Evolutionary conservation across 352 stramenopile genomes (phyloP), one percentile per base, ranked within the genome.

Genomic region (Phytophthora chlamydospora): DNA sequence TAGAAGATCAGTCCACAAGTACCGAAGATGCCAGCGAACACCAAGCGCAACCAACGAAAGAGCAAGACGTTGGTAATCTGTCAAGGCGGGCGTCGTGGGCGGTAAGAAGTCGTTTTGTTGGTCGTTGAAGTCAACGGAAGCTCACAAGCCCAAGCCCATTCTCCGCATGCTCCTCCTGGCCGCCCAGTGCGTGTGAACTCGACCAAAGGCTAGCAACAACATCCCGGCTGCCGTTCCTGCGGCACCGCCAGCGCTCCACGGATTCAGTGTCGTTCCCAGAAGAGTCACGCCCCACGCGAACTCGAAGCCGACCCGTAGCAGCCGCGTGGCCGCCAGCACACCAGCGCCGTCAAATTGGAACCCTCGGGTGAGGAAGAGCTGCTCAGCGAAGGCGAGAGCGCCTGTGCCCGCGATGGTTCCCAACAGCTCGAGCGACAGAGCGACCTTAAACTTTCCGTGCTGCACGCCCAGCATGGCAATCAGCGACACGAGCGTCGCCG

Each of bases 341-440:
- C 76, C 82, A 10, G 75, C 71, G 32, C 74, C 72, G 33, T 88
- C 82, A 43, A 83, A 75, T 66, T 91, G 79, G 58, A 89, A 86
- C 19, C 78, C 76, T 8, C 78, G 72, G 12, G 78, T 83, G 57
- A 91, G 72, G 44, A 76, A 86, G 13, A 88, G 56, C 66, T 87
- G 75, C 6, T 76, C 71, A 10, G 75, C 16, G 39, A 88, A 89
- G 7, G 73, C 66, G 11, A 88, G 49, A 6, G 62, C 43, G 3
- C 78, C 77, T 11, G 68, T 76, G 49, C 72, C 80, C 7, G 76
- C 16, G 38, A 81, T 71, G 17, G 66, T 58, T 6, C 58, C 45
- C 59, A 58, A 76, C 7, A 56, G 68, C 21, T 65, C 56, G 5
- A 67, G 16, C 9, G 60, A 66, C 32, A 68, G 33, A 8, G 35